Base-by-base conservation (phyloP, 192 early-diverging fungal species). In the Entomortierella parvispora region DNA sequence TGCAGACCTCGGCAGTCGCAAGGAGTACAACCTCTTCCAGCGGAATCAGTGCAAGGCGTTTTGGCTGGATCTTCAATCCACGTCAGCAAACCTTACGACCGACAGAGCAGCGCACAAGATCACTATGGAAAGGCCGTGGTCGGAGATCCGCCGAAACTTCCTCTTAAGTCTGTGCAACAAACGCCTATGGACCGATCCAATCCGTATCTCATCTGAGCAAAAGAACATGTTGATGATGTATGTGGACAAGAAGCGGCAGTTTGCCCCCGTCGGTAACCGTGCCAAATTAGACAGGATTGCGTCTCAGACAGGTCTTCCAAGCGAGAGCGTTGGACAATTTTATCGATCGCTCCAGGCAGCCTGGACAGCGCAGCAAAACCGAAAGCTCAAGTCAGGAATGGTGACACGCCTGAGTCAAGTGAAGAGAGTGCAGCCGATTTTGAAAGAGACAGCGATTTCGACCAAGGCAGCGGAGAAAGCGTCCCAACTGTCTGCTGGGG, bases 41-140 rank as follows among this genome's bases (percentile, higher is more conserved):
- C 42, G 31, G 10, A 44, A 51, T 20, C 65, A 68, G 9, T 77
- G 74, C 23, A 68, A 26, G 26, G 65, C 62, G 3, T 77, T 77
- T 25, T 77, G 74, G 74, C 52, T 63, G 37, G 74, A 77, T 63
- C 74, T 77, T 6, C 74, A 77, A 32, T 6, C 65, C 1, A 77
- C 46, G 15, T 28, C 74, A 10, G 62, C 74, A 0, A 20, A 33
- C 11, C 64, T 77, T 56, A 54, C 22, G 28, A 51, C 1, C 56
- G 45, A 46, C 0, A 58, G 31, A 3, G 29, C 32, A 14, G 23
- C 28, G 14, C n/a, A 42, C 3, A 5, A 47, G 33, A 54, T 45
- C 37, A 40, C 43, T 1, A 29, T 37, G 29, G 22, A 33, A 1
- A 22, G 42, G 15, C 60, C 74, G 2, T 77, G 74, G 74, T 25